Base-by-base conservation (phyloP, 306 rosid genomes). In the Casuarina cunninghamiana region DNA sequence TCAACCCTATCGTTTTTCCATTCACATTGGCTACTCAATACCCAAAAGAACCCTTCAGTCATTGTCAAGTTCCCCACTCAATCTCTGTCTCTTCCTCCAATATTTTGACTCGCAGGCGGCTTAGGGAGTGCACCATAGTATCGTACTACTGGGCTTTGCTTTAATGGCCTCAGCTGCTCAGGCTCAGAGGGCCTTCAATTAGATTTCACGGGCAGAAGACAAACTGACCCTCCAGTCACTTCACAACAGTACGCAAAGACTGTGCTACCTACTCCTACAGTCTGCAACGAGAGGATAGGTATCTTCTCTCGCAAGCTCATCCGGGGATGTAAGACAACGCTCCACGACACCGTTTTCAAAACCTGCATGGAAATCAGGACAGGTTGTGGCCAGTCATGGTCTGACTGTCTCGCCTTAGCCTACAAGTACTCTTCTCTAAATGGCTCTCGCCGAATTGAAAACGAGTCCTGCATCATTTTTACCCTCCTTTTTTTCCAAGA, bases 151-250 rank as follows among this genome's bases (percentile, higher is more conserved):
- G 84, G 58, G 65, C 10, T 83, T 80, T 2, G 80, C 44, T 74
- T 79, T 73, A 71, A 81, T 83, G 78, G 55, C 58, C 72, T 53
- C 55, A 37, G 48, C 53, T 55, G 38, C 35, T 21, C 35, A 62
- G 54, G 11, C 42, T 35, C 6, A 7, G 74, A 78, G 75, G 71
- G 75, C 13, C 60, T 84, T 90, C 67, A 81, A 77, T 83, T 76
- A 77, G 86, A 85, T 80, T 85, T 88, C 90, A 83, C 87, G 81
- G 84, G 89, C 79, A 80, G 71, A 86, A 67, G 82, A 86, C 92
- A 86, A 82, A 79, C 82, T 85, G 88, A 79, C 86, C 88, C 89
- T 88, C 79, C 71, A 69, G 93, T 92, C 95, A 87, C 91, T 90
- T 90, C 94, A 82, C 75, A 79, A 86, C 85, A 85, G 87, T 75